Evolutionary conservation across 2,329 filamentous ascomycete genomes (phyloP).

Genomic region (Aspergillus thermomutatus): DNA sequence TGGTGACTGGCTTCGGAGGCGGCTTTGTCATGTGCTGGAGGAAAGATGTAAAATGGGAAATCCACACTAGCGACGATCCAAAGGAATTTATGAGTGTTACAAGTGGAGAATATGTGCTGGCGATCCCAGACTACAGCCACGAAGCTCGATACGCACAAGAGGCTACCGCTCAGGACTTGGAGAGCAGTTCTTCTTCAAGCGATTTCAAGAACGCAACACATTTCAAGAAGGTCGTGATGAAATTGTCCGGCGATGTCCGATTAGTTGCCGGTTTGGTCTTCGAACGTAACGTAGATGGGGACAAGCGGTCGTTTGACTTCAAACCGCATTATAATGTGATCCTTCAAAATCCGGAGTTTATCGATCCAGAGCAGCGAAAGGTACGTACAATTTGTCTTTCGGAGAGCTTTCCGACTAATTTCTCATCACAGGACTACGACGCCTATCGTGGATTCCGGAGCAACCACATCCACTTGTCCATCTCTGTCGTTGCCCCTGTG

Average conservation of each 20-base stretch:
- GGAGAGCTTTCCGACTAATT: constrained; percentile 9
- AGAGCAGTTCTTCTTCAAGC: constrained; percentile 61
- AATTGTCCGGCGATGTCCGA: constrained; percentile 91
- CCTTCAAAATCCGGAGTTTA: constrained; percentile 74
- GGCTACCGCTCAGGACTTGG: constrained; percentile 49
- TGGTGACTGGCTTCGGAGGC: constrained; percentile 85
- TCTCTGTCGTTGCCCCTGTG: constrained; percentile 82
- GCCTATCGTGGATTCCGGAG: constrained; percentile 97
- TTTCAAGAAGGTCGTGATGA: constrained; percentile 99
- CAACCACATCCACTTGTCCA: constrained; percentile 91
- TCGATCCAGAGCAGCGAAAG: constrained; percentile 55
- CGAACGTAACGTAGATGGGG: constrained; percentile 72
- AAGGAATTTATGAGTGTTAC: constrained; percentile 93
- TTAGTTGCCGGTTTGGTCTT: constrained; percentile 92
- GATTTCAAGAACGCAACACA: constrained; percentile 68
- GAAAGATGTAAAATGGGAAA: constrained; percentile 82
- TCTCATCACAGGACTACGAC: constrained; percentile 63
- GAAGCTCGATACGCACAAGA: constrained; percentile 67
- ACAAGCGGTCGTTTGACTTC: constrained; percentile 79
- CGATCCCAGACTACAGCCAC: constrained; percentile 88
- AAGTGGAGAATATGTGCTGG: constrained; percentile 90
- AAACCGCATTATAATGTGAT: constrained; percentile 89
- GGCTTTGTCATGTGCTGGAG: constrained; percentile 99
- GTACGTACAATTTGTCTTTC: constrained; percentile 23
- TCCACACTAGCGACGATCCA: constrained; percentile 81